Conservation (phyloP, 2,329 filamentous ascomycete species). For the Diaporthe humulicola region DNA sequence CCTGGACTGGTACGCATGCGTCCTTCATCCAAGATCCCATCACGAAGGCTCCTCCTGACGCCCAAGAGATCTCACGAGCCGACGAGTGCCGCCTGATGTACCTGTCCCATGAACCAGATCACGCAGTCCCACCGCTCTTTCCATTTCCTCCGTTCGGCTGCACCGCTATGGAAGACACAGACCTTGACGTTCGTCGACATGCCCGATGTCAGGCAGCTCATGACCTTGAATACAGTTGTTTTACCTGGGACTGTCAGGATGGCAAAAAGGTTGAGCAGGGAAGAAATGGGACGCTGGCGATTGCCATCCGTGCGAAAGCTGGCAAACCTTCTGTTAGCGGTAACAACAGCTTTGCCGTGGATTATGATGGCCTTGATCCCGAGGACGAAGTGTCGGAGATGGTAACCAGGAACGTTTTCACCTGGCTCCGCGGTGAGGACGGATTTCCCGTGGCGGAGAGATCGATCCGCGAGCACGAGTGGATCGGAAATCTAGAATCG, state of each 20-base stretch:
- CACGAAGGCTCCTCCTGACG: neutral
- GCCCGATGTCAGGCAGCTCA: conserved; percentile 15
- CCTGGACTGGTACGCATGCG: conserved; percentile 4
- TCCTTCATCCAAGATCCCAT: conserved; percentile 10
- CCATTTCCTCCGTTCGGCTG: conserved; percentile 9
- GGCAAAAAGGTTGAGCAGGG: conserved; percentile 11
- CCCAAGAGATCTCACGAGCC: conserved; percentile 12
- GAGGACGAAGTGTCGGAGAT: conserved; percentile 17
- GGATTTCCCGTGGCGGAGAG: conserved; percentile 19
- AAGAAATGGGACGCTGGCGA: neutral
- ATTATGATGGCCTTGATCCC: conserved; percentile 10
- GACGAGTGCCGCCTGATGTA: conserved; percentile 23
- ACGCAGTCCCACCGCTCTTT: conserved; percentile 1
- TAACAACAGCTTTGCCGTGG: neutral
- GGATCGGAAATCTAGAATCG: conserved; percentile 1
- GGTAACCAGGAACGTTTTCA: conserved; percentile 17
- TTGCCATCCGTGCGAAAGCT: neutral
- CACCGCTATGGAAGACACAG: conserved; percentile 15
- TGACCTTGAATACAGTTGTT: neutral
- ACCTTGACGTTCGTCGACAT: conserved; percentile 26
- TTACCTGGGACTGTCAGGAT: conserved; percentile 16
- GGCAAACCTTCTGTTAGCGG: neutral
- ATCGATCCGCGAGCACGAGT: conserved; percentile 15
- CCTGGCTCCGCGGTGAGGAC: conserved; percentile 6
- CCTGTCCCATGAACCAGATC: neutral